These are phyloP conservation scores for Trichoderma asperellum DNA, from an alignment of 2,329 filamentous ascomycete species.

Conservation along the genomic window DNA sequence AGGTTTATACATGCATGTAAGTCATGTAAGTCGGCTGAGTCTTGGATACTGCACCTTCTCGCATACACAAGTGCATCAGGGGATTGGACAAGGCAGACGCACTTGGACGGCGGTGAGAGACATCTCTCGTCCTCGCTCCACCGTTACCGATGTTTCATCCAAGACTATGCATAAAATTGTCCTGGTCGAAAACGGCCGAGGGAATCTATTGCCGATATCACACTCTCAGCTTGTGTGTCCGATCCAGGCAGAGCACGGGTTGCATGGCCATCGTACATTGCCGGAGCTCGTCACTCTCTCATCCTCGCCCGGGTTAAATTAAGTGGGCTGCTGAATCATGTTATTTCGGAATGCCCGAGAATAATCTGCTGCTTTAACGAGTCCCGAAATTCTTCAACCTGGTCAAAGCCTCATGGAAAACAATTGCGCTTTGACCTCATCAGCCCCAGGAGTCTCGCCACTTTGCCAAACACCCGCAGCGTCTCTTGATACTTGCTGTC, in stretches of 20 bases:
- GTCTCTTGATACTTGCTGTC: background rate
- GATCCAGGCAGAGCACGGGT: background rate
- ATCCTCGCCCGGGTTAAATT: background rate
- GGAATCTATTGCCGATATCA: constrained; percentile 25
- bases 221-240: constrained; percentile 6
- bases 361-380: constrained; percentile 1
- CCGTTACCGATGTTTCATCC: constrained; percentile 16
- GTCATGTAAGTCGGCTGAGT: background rate
- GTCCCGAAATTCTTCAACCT: background rate
- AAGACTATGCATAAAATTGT: constrained; percentile 25
- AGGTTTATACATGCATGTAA: background rate
- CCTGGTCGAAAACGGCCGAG: constrained; percentile 4
- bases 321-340: background rate
- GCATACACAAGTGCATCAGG: constrained; percentile 8
- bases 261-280: constrained; percentile 5
- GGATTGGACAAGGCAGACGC: constrained; percentile 12
- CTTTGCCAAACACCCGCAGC: background rate
- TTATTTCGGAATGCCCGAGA: background rate
- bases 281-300: background rate
- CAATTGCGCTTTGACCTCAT: background rate
- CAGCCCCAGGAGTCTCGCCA: background rate
- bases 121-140: constrained; percentile 7
- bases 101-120: constrained; percentile 18
- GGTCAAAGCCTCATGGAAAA: background rate
- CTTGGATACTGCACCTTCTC: constrained; percentile 14